Evolutionary conservation across 1,284 basidiomycete genomes (phyloP).

Genomic region (Rhodotorula sp.): DNA sequence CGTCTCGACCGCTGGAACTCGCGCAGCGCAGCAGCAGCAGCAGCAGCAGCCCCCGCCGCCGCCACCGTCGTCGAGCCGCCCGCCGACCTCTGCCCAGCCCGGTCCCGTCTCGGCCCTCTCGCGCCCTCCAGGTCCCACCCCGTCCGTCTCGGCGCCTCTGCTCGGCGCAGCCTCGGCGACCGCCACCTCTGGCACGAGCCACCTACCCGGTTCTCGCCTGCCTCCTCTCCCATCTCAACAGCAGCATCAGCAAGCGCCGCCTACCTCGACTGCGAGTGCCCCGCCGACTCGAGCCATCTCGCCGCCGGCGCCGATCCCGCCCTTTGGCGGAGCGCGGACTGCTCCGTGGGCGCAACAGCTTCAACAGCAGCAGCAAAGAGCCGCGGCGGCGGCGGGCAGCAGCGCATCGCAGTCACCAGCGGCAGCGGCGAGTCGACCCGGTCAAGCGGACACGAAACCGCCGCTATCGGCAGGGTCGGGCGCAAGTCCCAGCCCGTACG

Average conservation of each 20-base stretch:
- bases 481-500: no score
- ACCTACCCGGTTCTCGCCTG: background rate
- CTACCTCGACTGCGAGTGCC: constrained; percentile 30
- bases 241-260: constrained; percentile 12
- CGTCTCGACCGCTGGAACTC: constrained; percentile 17
- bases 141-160: background rate
- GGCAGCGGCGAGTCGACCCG: no score
- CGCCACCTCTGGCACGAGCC: background rate
- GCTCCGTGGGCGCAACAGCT: background rate
- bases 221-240: constrained; percentile 25
- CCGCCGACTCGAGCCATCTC: constrained; percentile 31
- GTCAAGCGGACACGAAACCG: no score
- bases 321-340: constrained; percentile 42
- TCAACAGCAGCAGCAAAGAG: constrained; percentile 3
- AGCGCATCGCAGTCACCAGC: background rate
- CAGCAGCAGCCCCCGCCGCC: constrained; percentile 42
- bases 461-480: no score
- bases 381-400: background rate
- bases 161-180: constrained; percentile 32
- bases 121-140: background rate
- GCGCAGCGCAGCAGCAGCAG: constrained; percentile 24
- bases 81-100: background rate
- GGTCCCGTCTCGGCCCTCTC: background rate
- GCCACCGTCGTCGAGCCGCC: background rate
- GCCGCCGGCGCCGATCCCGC: constrained; percentile 39